Evolutionary conservation across 2,329 filamentous ascomycete species (phyloP), one percentile per base, ranked within the genome.

Genomic region (Calonectria honghensis): DNA sequence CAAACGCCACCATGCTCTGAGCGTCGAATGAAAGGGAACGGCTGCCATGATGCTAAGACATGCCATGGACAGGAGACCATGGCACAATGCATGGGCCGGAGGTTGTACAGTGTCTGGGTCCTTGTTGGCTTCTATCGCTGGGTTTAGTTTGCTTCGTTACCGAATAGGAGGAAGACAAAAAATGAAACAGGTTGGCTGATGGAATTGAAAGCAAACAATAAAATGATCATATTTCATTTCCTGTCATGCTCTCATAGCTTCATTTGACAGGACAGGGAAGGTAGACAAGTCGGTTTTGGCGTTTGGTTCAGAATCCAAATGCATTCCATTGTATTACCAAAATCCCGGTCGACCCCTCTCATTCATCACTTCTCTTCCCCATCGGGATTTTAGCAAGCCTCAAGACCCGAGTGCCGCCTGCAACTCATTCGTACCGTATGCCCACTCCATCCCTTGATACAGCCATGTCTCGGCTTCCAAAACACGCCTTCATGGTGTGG

Each of bases 1-100:
- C 64, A 63, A 54, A 48, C 63, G 41, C 63, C 70, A 72, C 70
- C 35, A 61, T 32, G 51, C 18, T 52, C 52, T 29, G 35, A 48
- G n/a, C 65, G 57, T 68, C 64, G 35, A 70, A 51, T 61, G 31
- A 61, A 61, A 71, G 37, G 35, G 41, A 52, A 35, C 18, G 20
- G 31, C 52, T 32, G 52, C 52, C 52, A 20, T 57, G 31, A 16
- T 68, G 20, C 57, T n/a, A 63, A 52, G 32, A 63, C 54, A 63
- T 35, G 61, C 61, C 7, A 45, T 16, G 31, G 20, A 35, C 41
- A 32, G n/a, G 31, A 54, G 18, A 32, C 51, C 31, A 24, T 48
- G 45, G n/a, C 45, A 48, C 45, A 48, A 48, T 24, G 16, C 37
- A 41, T 41, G 35, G 57, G 41, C 39, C 9, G 2, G 35, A 63